Evolutionary conservation across 768 basidiomycete genomes (phyloP).

Genomic region (Pleurotus eryngii): DNA sequence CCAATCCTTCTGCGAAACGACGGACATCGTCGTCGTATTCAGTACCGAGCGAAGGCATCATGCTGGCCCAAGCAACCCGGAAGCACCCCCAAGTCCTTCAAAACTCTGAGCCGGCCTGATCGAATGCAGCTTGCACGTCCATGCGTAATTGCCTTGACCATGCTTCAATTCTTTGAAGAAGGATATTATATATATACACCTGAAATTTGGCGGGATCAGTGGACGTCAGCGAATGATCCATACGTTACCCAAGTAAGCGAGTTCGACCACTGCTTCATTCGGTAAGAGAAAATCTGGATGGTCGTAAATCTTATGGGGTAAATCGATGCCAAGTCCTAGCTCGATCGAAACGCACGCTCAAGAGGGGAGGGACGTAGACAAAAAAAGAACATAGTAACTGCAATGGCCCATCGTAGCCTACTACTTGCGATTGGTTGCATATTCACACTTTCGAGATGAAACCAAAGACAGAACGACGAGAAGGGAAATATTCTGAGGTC

Average conservation of each 20-base stretch:
- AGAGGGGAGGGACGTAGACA: too few species aligned
- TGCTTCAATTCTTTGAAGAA: not conserved
- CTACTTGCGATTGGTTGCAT: too few species aligned
- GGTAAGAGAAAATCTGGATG: not conserved
- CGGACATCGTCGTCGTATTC: not conserved
- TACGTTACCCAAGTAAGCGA: constrained; percentile 2
- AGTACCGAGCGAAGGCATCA: not conserved
- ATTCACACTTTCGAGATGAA: too few species aligned
- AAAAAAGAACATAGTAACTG: too few species aligned
- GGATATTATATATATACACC: not conserved
- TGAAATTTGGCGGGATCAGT: not conserved
- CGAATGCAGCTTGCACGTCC: not conserved
- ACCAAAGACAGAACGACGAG: too few species aligned
- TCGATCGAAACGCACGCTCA: not conserved
- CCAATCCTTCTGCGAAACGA: not conserved
- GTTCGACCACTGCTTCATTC: too few species aligned
- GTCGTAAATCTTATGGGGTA: not conserved
- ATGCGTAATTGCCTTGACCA: not conserved
- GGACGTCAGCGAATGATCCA: not conserved
- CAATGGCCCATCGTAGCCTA: too few species aligned
- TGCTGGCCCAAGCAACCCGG: not conserved
- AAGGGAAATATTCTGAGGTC: too few species aligned
- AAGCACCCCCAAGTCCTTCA: not conserved
- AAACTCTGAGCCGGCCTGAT: not conserved
- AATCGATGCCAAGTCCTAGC: not conserved